Percentiles rank a stretch among this genome's conserved stretches.
Conservation (phyloP, 2,329 filamentous ascomycete species). For the Tolypocladium album region DNA sequence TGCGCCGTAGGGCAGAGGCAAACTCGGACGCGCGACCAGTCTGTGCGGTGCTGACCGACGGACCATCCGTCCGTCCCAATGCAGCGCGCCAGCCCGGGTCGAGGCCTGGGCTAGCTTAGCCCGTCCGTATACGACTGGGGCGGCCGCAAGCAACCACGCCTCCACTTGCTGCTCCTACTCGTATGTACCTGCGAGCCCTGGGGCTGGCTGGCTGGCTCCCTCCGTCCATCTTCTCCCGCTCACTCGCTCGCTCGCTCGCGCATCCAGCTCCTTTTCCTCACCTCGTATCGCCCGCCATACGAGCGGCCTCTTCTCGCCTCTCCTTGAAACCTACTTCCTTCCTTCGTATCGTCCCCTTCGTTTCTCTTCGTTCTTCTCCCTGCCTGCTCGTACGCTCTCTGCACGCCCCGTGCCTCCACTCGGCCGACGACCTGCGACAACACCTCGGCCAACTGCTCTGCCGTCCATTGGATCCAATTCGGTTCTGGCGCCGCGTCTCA, state of each 20-base stretch:
- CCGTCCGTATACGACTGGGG: not conserved
- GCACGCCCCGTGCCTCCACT: too few relatives aligned
- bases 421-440: not conserved
- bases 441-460: not conserved
- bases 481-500: not conserved
- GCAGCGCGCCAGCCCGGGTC: not conserved
- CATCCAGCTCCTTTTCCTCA: not conserved
- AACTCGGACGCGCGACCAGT: not conserved
- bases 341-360: not conserved
- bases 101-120: not conserved
- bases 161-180: too few relatives aligned
- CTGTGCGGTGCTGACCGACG: too few relatives aligned
- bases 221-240: not conserved
- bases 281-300: not conserved
- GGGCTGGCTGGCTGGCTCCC: not conserved
- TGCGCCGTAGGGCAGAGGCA: too few relatives aligned
- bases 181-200: not conserved
- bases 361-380: not conserved
- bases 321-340: not conserved
- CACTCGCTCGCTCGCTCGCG: too few relatives aligned
- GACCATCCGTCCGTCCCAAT: not conserved
- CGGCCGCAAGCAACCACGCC: not conserved
- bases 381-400: too few relatives aligned
- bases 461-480: not conserved
- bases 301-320: not conserved